Base-by-base conservation (phyloP, 2,329 filamentous ascomycete genomes). In the Meredithiella fracta region DNA sequence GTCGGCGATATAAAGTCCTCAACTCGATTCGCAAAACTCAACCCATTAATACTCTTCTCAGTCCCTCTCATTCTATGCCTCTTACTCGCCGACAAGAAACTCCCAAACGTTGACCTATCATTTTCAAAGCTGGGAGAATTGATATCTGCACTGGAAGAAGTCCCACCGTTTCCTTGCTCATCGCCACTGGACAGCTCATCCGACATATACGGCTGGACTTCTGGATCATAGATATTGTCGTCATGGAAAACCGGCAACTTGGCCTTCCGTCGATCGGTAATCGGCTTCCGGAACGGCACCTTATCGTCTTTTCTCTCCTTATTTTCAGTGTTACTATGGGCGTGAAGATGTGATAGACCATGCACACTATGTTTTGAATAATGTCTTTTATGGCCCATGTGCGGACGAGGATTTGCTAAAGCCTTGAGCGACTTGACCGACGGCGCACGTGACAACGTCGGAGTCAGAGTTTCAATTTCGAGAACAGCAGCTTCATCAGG, bases 181-280 rank as follows among this genome's bases (percentile, higher is more conserved):
- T 95, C 90, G 38, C 86, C 91, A 63, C 88, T 96, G 1, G 90
- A 95, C 20, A 42, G 20, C 51, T 86, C 89, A 65, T 98, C 92
- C 5, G 92, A 98, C 75, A 98, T 85, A 68, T 94, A 98, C 34
- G 88, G 86, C 3, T 90, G 91, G 55, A 98, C 73, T 64, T 98
- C 92, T 1, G 92, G 92, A 65, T 98, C 92, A 62, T 98, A 97
- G 62, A 98, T 95, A 65, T 92, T 97, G 71, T 98, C 92, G 64
- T 92, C 89, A 66, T 98, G 92, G 63, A 98, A 97, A n/a, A 89
- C 89, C 15, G 90, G 84, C 37, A 95, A 76, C 44, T 81, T 80
- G 6, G 79, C 72, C 60, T 82, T 83, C 72, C 9, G 81, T 75
- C 58, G 84, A 85, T 55, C 89, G 87, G 62, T 97, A 97, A 0